These are phyloP conservation scores for Mortierella sp. DNA, from an alignment of 371 early-diverging fungal genomes.

Conservation along the genomic window DNA sequence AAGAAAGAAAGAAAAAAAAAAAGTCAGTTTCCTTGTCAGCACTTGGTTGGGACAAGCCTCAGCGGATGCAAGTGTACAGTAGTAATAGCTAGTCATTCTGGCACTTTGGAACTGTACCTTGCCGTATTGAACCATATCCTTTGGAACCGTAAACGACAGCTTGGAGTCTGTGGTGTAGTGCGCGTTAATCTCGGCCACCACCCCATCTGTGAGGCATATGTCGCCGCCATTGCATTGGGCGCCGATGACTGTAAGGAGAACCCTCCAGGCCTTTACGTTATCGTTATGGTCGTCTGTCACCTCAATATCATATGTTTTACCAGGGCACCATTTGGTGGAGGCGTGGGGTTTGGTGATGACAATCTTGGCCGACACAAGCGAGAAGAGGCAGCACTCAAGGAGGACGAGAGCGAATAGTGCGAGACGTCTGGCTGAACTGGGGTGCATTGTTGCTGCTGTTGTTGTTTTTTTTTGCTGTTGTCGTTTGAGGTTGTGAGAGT, in stretches of 20 bases:
- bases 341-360: constrained; percentile 17
- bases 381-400: too few species aligned
- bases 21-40: not conserved
- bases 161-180: constrained; percentile 4
- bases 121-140: constrained; percentile 30
- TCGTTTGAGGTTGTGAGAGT: too few species aligned
- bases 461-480: too few species aligned
- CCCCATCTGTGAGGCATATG: constrained; percentile 28
- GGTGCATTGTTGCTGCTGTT: too few species aligned
- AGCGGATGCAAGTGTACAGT: not conserved
- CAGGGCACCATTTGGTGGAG: constrained; percentile 19
- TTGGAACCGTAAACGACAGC: constrained; percentile 25
- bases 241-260: constrained; percentile 30
- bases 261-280: constrained; percentile 23
- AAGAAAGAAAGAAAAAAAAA: not conserved
- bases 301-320: constrained; percentile 25
- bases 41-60: not conserved
- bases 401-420: too few species aligned
- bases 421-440: too few species aligned
- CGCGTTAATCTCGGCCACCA: constrained; percentile 24
- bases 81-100: not conserved
- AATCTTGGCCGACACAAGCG: constrained; percentile 16
- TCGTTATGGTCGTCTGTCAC: constrained; percentile 14
- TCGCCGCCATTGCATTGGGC: constrained; percentile 21
- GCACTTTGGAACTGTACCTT: constrained; percentile 11